Percentiles rank a stretch among this genome's conserved stretches.
Evolutionary conservation across 2,329 filamentous ascomycete genomes (phyloP).

Genomic region (Neonectria neomacrospora): DNA sequence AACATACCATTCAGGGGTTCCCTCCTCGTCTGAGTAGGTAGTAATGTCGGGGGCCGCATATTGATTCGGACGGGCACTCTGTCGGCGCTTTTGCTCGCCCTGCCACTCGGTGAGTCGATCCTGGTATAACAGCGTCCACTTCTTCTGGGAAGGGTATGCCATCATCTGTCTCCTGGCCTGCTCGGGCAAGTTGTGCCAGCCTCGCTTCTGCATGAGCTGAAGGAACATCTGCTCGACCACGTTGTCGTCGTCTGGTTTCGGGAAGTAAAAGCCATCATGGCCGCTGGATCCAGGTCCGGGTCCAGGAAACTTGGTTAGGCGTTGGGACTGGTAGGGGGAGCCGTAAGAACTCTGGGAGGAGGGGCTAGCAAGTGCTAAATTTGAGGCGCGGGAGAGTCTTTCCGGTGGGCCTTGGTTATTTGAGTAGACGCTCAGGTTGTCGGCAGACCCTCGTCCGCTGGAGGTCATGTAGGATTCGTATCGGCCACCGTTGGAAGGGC

Average conservation of each 20-base stretch:
- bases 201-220: slow-evolving; percentile 95
- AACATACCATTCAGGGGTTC: slow-evolving; percentile 97
- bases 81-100: slow-evolving; percentile 89
- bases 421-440: slow-evolving; percentile 68
- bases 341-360: slow-evolving; percentile 67
- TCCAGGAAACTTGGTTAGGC: slow-evolving; percentile 64
- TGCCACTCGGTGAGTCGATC: slow-evolving; percentile 94
- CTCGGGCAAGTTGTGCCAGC: slow-evolving; percentile 96
- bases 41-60: slow-evolving; percentile 77
- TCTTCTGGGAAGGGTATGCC: slow-evolving; percentile 92
- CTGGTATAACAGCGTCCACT: slow-evolving; percentile 97
- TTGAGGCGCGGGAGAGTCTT: slow-evolving; percentile 47
- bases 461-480: slow-evolving; percentile 72
- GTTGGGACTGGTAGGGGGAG: slow-evolving; percentile 62
- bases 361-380: slow-evolving; percentile 63
- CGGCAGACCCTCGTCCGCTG: slow-evolving; percentile 67
- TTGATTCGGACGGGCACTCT: slow-evolving; percentile 77
- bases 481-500: slow-evolving; percentile 64
- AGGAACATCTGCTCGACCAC: slow-evolving; percentile 92
- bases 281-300: slow-evolving; percentile 50
- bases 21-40: slow-evolving; percentile 89
- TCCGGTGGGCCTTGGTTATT: slow-evolving; percentile 61
- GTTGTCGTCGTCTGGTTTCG: slow-evolving; percentile 81
- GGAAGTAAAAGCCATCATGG: slow-evolving; percentile 69
- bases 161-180: slow-evolving; percentile 96